Evolutionary conservation across 495 filamentous ascomycete species (phyloP), one percentile per base, ranked within the genome.

Genomic region (Barbatosphaeria neglecta): DNA sequence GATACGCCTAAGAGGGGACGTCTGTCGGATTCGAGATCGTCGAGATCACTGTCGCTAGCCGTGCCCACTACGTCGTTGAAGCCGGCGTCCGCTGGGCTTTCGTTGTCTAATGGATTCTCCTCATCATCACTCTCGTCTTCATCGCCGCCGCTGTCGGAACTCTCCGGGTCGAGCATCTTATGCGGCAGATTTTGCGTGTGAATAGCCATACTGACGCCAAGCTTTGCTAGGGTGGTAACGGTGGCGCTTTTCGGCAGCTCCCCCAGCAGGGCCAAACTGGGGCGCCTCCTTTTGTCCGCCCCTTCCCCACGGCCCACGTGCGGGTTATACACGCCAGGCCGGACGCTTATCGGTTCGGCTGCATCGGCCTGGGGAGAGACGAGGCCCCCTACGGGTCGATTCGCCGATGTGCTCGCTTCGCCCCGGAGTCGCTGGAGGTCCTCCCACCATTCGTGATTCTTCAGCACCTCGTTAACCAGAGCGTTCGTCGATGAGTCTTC

Each of bases 371-470:
- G 46, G 2, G n/a, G n/a, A n/a, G 64, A 61, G 7, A 53, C 47
- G 5, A 70, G 46, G 27, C 66, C 57, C 40, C 53, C 61, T n/a
- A n/a, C n/a, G n/a, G n/a, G n/a, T n/a, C 45, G 67, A 53, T 53
- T 62, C 44, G 51, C 67, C 46, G 73, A 74, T 56, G 46, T 72
- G 72, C n/a, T 53, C 66, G 82, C 44, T 16, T 64, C 62, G 24
- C 71, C 72, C 40, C 85, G 73, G 28, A 78, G 64, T 47, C 60
- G 70, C 49, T 78, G 73, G n/a, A 90, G 64, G 33, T 87, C 83
- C 48, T 82, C 74, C 87, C 87, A 93, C 87, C 87, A 93, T 31
- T 80, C 80, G 53, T 92, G 80, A 15, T 80, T 73, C 46, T 75
- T 73, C 37, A 92, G 59, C 37, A 74, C 69, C 10, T 73, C 67